These are phyloP conservation scores for Rubroshorea leprosula DNA, from an alignment of 345 rosid genomes.

Conservation along the genomic window DNA sequence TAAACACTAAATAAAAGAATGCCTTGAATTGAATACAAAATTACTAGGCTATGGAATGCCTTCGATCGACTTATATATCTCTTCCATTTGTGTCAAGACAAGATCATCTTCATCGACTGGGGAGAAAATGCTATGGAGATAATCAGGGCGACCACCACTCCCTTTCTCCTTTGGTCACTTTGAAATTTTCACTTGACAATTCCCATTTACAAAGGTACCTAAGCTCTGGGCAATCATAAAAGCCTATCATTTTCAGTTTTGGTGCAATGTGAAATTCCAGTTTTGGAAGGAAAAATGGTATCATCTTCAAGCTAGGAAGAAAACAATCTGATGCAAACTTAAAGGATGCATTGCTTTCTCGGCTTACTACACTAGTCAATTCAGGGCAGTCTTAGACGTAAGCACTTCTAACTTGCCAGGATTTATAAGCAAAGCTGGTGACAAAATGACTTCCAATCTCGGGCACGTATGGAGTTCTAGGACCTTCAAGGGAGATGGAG, in stretches of 20 bases:
- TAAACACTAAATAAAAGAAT: too few species aligned
- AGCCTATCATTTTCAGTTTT: neutral
- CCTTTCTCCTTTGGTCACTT: slow-evolving; percentile 1
- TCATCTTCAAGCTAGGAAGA: slow-evolving; percentile 6
- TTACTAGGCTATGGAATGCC: too few species aligned
- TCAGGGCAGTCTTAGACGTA: neutral
- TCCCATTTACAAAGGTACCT: neutral
- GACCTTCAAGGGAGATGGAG: slow-evolving; percentile 14
- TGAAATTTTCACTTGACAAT: neutral
- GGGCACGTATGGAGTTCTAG: neutral
- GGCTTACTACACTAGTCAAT: slow-evolving; percentile 4
- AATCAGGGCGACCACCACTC: slow-evolving; percentile 5
- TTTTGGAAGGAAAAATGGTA: slow-evolving; percentile 7
- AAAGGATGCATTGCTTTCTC: neutral
- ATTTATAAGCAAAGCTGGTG: slow-evolving; percentile 2
- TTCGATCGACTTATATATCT: neutral
- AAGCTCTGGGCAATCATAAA: slow-evolving; percentile 7
- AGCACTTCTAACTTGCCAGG: slow-evolving; percentile 5
- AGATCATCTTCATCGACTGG: neutral
- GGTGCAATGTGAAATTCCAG: slow-evolving; percentile 5
- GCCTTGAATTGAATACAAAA: too few species aligned
- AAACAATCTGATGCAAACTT: neutral
- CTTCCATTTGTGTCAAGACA: neutral
- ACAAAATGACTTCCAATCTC: slow-evolving; percentile 4
- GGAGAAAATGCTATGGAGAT: neutral